Conservation (phyloP, 2,329 filamentous ascomycete species). For the Alternaria sp. region DNA sequence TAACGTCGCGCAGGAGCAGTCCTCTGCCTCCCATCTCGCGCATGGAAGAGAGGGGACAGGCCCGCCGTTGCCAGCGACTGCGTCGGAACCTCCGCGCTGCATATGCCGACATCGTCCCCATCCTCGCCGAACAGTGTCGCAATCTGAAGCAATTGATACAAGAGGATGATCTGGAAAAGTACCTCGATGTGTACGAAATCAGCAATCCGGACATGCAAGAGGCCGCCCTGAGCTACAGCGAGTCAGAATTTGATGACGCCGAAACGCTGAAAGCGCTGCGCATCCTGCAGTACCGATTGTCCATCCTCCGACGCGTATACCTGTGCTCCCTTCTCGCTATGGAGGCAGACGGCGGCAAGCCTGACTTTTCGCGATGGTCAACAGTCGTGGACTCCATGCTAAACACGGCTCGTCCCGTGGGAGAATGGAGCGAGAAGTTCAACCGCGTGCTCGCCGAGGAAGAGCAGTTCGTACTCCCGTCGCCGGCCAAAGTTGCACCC, state of each 20-base stretch:
- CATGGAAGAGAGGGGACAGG: constrained; percentile 82
- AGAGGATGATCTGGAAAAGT: constrained; percentile 84
- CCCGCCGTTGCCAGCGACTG: constrained; percentile 78
- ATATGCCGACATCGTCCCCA: constrained; percentile 72
- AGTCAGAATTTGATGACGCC: constrained; percentile 73
- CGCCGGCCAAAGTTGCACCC: constrained; percentile 63
- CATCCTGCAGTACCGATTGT: constrained; percentile 69
- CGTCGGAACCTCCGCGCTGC: constrained; percentile 76
- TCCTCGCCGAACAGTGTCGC: constrained; percentile 73
- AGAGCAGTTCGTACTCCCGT: constrained; percentile 65
- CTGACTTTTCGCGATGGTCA: constrained; percentile 80
- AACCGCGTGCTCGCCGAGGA: constrained; percentile 76
- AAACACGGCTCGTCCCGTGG: constrained; percentile 67
- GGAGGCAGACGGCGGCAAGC: constrained; percentile 77
- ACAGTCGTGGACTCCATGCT: constrained; percentile 78
- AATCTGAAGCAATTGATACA: constrained; percentile 76
- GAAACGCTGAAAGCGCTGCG: constrained; percentile 82
- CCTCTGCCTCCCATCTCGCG: constrained; percentile 91
- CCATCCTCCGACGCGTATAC: constrained; percentile 81
- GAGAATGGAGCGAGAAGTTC: constrained; percentile 68
- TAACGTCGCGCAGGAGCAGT: constrained; percentile 68
- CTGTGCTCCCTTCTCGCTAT: constrained; percentile 89
- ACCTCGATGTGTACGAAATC: constrained; percentile 74
- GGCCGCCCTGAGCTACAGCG: constrained; percentile 61
- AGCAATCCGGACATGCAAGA: constrained; percentile 56